Base-by-base conservation (phyloP, 2,329 filamentous ascomycete genomes). In the Arthrinium phaeospermum region DNA sequence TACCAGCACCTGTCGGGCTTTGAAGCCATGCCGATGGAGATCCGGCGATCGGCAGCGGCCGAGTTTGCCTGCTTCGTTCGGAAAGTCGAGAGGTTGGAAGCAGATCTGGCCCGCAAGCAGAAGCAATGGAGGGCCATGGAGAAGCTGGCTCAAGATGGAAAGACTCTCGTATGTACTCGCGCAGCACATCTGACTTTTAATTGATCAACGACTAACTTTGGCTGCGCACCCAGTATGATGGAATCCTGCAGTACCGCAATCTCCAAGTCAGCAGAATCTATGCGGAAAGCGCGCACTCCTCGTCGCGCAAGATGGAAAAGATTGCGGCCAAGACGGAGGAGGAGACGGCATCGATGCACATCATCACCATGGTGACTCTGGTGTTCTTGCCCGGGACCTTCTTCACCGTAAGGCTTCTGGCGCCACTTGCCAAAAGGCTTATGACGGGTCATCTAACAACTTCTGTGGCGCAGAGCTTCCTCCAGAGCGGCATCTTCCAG, bases 271-370 rank as follows among this genome's bases (percentile, higher is more conserved):
- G 79, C 67, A 78, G 78, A 41, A 12, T 71, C 22, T 72, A 80
- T n/a, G 75, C 80, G 1, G 71, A 73, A 27, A 74, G 76, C 57
- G 74, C 78, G 16, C 37, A 37, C 8, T 7, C 12, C 7, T 53
- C 75, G 78, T 67, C 51, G 45, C 1, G 73, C n/a, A 73, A 77
- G 1, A 86, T 84, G 68, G 84, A 87, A 75, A 85, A 83, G 75
- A 86, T 87, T 46, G 85, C 85, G 1, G 78, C 84, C 45, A 85
- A 86, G 64, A 83, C 82, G 70, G 83, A 85, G 44, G 85, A 86
- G 72, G 73, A 73, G 30, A 73, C 73, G 16, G 68, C 71, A 16
- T 73, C 73, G 19, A 74, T 74, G 72, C 72, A 73, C 51, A 45
- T 74, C 49, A 73, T 73, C 64, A 73, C 73, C 1, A 34, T 73